Base-by-base conservation (phyloP, 169 alveolate species). In the Eimeria mitis region DNA sequence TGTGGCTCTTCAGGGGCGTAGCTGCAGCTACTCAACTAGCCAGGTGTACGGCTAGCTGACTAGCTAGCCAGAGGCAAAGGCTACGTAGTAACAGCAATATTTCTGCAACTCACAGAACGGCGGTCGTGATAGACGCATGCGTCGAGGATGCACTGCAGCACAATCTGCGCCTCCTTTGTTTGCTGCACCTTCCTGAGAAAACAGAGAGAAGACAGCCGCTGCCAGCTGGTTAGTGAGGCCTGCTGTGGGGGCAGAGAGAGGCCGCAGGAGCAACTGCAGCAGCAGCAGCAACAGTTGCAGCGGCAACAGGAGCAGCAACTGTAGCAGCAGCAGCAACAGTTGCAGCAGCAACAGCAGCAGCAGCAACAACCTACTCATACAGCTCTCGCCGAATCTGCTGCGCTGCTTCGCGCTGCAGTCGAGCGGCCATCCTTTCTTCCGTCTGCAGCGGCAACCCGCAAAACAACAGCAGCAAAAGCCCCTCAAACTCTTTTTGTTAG, bases 391-490 rank as follows among this genome's bases (percentile, higher is more conserved):
- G 81, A 25, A 87, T 23, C 34, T 65, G 79, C n/a, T 87, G 78
- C 61, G 92, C 92, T 59, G 92, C 92, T 87, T 87, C 92, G 61
- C 73, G 59, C 83, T 87, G 78, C 44, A 59, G 65, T 3, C 92
- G 92, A 37, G 92, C 92, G 52, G 92, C 81, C 92, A 87, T 87
- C 42, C 92, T 81, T 71, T 87, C 92, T 40, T 87, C 92, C 42
- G 92, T 87, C 92, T 87, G 92, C 83, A 87, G 23, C 92, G 14
- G 23, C 49, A 87, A 13, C 52, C 44, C 4, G 2, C 34, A 34
- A 13, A 65, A 40, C 54, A 73, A 21, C 83, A 40, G 83, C 83
- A 40, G 52, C 37, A 31, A 47, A 44, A 44, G 25, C 68, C 63
- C 42, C 47, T n/a, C 25, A 49, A 31, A 28, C 9, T 31, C 52